Conservation (phyloP, 352 stramenopile genomes). For the Phytophthora colocasiae region DNA sequence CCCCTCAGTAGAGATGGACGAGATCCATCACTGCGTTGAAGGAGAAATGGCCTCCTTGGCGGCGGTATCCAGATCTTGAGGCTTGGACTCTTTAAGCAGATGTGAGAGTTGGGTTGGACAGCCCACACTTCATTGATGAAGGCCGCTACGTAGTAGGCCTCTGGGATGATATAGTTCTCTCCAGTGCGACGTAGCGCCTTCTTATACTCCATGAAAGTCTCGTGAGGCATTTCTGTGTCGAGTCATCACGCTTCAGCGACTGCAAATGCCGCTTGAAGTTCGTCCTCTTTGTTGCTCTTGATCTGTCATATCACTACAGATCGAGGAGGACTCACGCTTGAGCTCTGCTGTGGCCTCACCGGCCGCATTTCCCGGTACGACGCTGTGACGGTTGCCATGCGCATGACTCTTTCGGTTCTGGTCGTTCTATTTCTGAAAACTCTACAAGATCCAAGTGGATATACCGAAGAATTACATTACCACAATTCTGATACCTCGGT, state of each 20-base stretch:
- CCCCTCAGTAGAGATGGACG: conserved; percentile 7
- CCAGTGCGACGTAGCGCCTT: conserved; percentile 24
- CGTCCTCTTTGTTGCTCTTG: conserved; percentile 19
- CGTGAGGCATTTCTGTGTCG: conserved; percentile 24
- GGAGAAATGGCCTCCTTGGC: conserved; percentile 32
- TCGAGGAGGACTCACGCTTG: conserved; percentile 21
- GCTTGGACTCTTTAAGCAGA: conserved; percentile 29
- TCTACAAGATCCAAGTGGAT: too few relatives aligned
- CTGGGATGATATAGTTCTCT: conserved; percentile 27
- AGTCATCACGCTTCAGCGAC: conserved; percentile 26
- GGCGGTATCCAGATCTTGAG: conserved; percentile 21
- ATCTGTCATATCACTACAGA: conserved; percentile 13
- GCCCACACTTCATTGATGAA: conserved; percentile 37
- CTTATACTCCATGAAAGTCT: conserved; percentile 39
- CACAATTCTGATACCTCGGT: too few relatives aligned
- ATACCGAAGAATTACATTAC: too few relatives aligned
- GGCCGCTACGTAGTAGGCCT: conserved; percentile 34
- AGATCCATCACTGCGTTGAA: conserved; percentile 33
- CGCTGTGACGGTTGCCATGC: conserved; percentile 20
- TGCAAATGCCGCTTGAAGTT: conserved; percentile 27
- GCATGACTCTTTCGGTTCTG: conserved; percentile 15
- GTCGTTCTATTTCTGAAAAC: too few relatives aligned
- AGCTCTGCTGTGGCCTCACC: conserved; percentile 25
- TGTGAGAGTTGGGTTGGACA: conserved; percentile 19
- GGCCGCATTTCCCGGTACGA: conserved; percentile 7